Conservation (phyloP, 2,329 filamentous ascomycete genomes). For the Monosporascus sp. region DNA sequence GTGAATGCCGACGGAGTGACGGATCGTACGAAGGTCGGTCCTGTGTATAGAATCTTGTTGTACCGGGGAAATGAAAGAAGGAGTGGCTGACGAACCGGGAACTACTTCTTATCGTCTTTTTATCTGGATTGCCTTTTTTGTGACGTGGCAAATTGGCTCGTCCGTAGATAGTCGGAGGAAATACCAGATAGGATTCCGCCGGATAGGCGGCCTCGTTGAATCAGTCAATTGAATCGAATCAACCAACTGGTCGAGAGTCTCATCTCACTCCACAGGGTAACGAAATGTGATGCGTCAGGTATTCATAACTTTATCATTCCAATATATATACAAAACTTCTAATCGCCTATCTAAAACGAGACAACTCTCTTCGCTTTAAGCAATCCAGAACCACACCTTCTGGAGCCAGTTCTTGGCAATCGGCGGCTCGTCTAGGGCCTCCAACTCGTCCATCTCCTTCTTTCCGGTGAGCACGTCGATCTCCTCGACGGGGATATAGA, state of each 20-base stretch:
- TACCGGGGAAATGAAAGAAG: background rate
- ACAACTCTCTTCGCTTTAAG: constrained; percentile 22
- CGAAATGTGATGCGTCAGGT: too few species aligned
- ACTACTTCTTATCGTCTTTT: background rate
- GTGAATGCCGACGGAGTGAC: too few species aligned
- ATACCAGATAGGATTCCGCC: too few species aligned
- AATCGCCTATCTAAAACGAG: background rate
- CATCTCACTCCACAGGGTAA: too few species aligned
- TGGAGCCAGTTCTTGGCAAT: constrained; percentile 46
- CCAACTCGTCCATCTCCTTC: constrained; percentile 57
- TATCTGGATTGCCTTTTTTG: too few species aligned
- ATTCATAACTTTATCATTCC: background rate
- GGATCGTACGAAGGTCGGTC: background rate
- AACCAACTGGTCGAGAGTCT: too few species aligned
- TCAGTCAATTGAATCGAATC: too few species aligned
- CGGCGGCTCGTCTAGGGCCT: constrained; percentile 40
- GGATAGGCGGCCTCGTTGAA: too few species aligned
- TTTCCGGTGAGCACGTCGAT: constrained; percentile 55
- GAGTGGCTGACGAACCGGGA: background rate
- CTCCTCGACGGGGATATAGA: constrained; percentile 37
- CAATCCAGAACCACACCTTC: constrained; percentile 53
- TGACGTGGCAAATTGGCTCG: too few species aligned
- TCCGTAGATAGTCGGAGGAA: too few species aligned
- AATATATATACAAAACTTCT: background rate
- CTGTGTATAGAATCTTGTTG: background rate